Conservation (phyloP, 495 filamentous ascomycete genomes). For the Podospora bellae-mahoneyi region DNA sequence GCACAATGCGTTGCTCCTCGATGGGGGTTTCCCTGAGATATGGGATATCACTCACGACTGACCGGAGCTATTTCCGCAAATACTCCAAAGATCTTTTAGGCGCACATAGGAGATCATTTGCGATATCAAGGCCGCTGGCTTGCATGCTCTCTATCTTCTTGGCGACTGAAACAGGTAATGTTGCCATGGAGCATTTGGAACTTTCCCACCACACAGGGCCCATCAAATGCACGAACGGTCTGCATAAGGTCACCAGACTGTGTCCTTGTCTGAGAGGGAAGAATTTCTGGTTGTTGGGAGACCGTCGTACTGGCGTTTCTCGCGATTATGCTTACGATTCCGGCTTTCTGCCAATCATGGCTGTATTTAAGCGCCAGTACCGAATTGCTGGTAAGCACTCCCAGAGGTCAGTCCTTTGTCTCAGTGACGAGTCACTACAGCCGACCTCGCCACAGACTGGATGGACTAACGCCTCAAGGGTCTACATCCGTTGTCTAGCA, state of each 20-base stretch:
- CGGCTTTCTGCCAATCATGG: slow-evolving; percentile 20
- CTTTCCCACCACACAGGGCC: not conserved
- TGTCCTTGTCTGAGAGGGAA: not conserved
- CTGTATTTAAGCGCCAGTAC: slow-evolving; percentile 15
- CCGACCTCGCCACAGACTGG: not conserved
- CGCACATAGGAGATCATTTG: not conserved
- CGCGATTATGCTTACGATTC: slow-evolving; percentile 17
- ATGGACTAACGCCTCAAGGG: not conserved
- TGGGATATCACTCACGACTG: not conserved
- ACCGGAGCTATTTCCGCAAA: not conserved
- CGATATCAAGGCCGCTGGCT: not conserved
- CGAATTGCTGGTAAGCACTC: slow-evolving; percentile 7
- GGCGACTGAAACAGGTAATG: not conserved
- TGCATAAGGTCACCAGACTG: not conserved
- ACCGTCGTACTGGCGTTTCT: not conserved
- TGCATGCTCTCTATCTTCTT: not conserved
- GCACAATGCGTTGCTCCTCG: not conserved
- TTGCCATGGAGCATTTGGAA: not conserved
- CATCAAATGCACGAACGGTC: not conserved
- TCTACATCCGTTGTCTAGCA: not conserved
- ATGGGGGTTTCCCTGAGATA: not conserved
- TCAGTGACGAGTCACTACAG: not conserved
- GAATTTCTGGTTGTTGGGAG: slow-evolving; percentile 1
- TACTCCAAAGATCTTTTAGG: not conserved
- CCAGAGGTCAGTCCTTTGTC: not conserved